phyloP scores from a whole-genome alignment of 805 yeast genomes.

The Sungouiozyma intestinalis region DNA sequence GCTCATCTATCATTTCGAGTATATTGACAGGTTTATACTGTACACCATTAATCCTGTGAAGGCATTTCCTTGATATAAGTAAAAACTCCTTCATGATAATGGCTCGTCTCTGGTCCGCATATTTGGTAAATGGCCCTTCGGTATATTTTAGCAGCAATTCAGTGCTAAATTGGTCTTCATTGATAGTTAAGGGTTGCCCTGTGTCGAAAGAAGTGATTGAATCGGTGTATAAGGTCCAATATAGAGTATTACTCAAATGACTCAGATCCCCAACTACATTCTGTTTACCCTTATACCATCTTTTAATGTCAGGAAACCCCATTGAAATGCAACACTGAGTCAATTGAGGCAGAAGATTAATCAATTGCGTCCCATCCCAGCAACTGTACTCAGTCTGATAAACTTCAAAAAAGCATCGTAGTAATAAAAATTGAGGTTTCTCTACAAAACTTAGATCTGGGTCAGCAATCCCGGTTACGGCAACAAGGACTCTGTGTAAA shows the following conservation, averaged over 20 bases:
- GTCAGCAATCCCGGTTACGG: slow-evolving; percentile 13
- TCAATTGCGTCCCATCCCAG: slow-evolving; percentile 18
- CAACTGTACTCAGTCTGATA: slow-evolving; percentile 9
- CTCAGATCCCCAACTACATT: slow-evolving; percentile 3
- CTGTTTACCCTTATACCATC: slow-evolving; percentile 12
- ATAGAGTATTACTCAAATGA: slow-evolving; percentile 2
- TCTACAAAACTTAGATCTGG: slow-evolving; percentile 20
- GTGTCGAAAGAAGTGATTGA: slow-evolving; percentile 19
- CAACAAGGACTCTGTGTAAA: slow-evolving; percentile 11
- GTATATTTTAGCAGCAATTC: not conserved
- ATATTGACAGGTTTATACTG: slow-evolving; percentile 3
- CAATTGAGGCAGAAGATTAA: slow-evolving; percentile 13
- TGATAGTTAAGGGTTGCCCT: slow-evolving; percentile 20
- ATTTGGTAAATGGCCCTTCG: not conserved
- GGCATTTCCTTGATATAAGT: slow-evolving; percentile 7
- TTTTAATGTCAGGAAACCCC: slow-evolving; percentile 17
- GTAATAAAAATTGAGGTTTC: slow-evolving; percentile 21
- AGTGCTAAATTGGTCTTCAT: slow-evolving; percentile 10
- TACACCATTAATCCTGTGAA: slow-evolving; percentile 9
- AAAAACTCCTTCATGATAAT: slow-evolving; percentile 9
- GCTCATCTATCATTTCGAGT: slow-evolving; percentile 5
- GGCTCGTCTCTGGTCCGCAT: slow-evolving; percentile 4
- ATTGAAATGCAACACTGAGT: slow-evolving; percentile 14
- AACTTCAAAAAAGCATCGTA: slow-evolving; percentile 13
- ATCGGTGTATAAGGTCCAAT: slow-evolving; percentile 18